phyloP scores from a whole-genome alignment of 192 early-diverging fungal genomes.

The Backusella mclennaniae region DNA sequence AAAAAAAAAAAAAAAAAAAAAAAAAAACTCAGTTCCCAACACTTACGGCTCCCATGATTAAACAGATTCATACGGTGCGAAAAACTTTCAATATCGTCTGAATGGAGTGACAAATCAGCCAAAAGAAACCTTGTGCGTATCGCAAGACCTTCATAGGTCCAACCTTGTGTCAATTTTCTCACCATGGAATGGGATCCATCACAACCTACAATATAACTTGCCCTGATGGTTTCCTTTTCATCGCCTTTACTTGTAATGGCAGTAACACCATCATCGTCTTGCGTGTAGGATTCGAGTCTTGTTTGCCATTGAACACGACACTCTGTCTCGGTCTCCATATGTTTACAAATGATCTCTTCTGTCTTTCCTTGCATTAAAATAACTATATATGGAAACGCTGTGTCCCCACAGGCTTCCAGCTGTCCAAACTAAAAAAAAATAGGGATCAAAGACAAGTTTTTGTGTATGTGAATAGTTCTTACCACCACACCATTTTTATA shows the following conservation, averaged over 20 bases:
- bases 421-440: neutral
- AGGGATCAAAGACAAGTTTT: neutral
- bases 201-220: conserved; percentile 31
- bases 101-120: conserved; percentile 23
- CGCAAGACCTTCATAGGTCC: conserved; percentile 27
- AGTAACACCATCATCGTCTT: conserved; percentile 13
- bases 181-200: conserved; percentile 36
- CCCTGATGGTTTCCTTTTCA: neutral
- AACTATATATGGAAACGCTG: conserved; percentile 12
- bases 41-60: neutral
- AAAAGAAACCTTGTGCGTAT: conserved; percentile 13
- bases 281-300: conserved; percentile 13
- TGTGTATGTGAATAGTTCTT: neutral
- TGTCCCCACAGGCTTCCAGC: conserved; percentile 8
- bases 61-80: neutral
- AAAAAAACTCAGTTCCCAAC: no score
- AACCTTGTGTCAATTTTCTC: conserved; percentile 12
- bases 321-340: neutral
- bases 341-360: conserved; percentile 2
- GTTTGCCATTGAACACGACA: conserved; percentile 4
- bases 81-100: conserved; percentile 1
- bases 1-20: neutral
- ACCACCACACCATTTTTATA: neutral
- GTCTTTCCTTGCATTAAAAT: conserved; percentile 15
- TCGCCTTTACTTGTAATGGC: neutral